A percentile compares a stretch with the other conserved stretches of the same genome.
These are phyloP conservation scores for Cicer chorassanicum DNA, from an alignment of 306 rosid species.

Conservation along the genomic window DNA sequence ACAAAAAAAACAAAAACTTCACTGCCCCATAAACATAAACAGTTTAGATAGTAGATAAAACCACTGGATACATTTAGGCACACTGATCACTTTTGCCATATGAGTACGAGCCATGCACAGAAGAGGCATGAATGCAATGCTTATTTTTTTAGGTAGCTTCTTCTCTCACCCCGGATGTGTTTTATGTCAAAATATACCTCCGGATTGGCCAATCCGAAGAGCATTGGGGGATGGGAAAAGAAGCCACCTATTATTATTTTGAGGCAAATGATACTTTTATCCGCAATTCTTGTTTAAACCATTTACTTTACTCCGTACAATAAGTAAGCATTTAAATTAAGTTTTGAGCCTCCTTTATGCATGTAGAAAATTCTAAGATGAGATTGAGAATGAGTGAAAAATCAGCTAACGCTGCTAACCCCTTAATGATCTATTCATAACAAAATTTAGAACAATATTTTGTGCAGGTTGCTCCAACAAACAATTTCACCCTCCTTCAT, in stretches of 20 bases:
- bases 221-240: no score
- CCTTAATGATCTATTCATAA: neutral
- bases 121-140: conserved; percentile 4
- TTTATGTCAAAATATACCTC: no score
- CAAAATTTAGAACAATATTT: conserved; percentile 17
- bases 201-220: no score
- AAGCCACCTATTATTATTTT: no score
- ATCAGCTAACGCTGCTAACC: no score
- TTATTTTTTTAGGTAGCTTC: no score
- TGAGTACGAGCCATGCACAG: neutral
- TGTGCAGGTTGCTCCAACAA: conserved; percentile 12
- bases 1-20: no score
- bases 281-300: neutral
- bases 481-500: conserved; percentile 8
- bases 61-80: neutral
- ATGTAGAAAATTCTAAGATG: conserved; percentile 13
- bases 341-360: conserved; percentile 7
- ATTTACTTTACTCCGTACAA: neutral
- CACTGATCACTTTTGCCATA: neutral
- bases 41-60: conserved; percentile 6
- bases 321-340: neutral
- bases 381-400: neutral
- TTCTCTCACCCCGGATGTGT: no score
- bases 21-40: neutral
- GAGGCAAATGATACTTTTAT: no score